Base-by-base conservation (phyloP, 805 yeast genomes). In the Spathaspora passalidarum region DNA sequence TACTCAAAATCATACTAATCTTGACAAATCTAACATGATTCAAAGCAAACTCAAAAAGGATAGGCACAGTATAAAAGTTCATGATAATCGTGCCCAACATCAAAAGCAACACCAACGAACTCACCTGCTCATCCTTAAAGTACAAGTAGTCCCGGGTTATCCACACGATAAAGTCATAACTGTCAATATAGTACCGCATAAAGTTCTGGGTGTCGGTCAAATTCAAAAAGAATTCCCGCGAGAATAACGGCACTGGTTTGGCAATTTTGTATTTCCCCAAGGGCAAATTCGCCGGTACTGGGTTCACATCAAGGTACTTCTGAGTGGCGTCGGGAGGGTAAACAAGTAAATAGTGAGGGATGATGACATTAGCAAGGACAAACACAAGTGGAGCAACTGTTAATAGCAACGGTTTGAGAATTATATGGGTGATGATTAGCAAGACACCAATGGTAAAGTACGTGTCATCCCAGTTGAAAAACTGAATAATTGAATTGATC, bases 151-250 rank as follows among this genome's bases (percentile, higher is more conserved):
- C 80, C 17, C 69, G 65, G 25, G 86, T 68, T 37, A 78, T 46
- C 53, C 70, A 63, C 17, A 73, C 68, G 4, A 80, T 42, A 18
- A 73, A 72, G 63, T 89, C 92, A 74, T 82, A 88, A 0, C 72
- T 64, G 10, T 68, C 61, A 8, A 85, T 82, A 60, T 84, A 88
- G 11, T 82, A 56, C 23, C 82, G 58, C 88, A 86, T 83, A 56
- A 82, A 84, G 59, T 89, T 89, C 58, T 89, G 96, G 48, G 88
- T 69, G 66, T 89, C 96, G 1, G 95, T 87, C 55, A 87, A 69
- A 59, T 89, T 89, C 46, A 88, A 59, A 17, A 84, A 63, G 58
- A 88, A 89, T 59, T 89, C 96, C 45, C 86, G 72, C 25, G 91
- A 82, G 42, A 86, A 72, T 61, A 88, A 89, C 4, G 91, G 86